These are phyloP conservation scores for Euptelea pleiosperma DNA, from an alignment of 164 flowering plant species.

Conservation along the genomic window DNA sequence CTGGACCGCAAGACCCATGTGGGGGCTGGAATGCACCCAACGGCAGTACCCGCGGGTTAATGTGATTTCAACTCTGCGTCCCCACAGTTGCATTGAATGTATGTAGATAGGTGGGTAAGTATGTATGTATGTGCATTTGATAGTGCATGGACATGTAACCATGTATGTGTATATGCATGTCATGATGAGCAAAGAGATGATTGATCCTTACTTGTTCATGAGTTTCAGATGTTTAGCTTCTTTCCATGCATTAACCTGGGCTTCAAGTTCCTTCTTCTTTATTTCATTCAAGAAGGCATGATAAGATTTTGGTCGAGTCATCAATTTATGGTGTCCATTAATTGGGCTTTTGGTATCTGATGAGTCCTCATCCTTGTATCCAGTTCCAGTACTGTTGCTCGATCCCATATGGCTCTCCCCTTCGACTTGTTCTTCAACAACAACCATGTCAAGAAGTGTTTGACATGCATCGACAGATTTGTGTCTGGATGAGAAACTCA, in stretches of 20 bases:
- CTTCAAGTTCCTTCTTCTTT: constrained; percentile 20
- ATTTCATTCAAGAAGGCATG: constrained; percentile 23
- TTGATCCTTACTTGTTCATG: constrained; percentile 14
- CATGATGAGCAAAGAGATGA: no score
- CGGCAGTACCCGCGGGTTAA: no score
- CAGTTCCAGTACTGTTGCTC: no score
- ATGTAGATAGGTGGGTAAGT: no score
- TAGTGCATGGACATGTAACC: no score
- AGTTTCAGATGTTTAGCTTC: constrained; percentile 16
- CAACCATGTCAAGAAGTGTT: not conserved
- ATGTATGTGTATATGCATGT: no score
- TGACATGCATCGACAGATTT: constrained; percentile 6
- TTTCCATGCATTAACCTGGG: constrained; percentile 14
- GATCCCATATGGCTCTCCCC: not conserved
- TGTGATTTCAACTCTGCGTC: no score
- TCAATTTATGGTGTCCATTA: constrained; percentile 7
- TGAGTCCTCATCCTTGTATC: not conserved
- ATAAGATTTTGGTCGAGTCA: constrained; percentile 25
- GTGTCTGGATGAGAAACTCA: not conserved
- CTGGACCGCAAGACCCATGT: no score
- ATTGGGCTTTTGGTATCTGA: constrained; percentile 7
- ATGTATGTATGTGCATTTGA: no score
- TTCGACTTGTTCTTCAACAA: constrained; percentile 3
- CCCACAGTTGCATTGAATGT: no score
- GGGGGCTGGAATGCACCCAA: no score